Evolutionary conservation across 306 rosid species (phyloP), one percentile per base, ranked within the genome.

Genomic region (Casuarina glauca): DNA sequence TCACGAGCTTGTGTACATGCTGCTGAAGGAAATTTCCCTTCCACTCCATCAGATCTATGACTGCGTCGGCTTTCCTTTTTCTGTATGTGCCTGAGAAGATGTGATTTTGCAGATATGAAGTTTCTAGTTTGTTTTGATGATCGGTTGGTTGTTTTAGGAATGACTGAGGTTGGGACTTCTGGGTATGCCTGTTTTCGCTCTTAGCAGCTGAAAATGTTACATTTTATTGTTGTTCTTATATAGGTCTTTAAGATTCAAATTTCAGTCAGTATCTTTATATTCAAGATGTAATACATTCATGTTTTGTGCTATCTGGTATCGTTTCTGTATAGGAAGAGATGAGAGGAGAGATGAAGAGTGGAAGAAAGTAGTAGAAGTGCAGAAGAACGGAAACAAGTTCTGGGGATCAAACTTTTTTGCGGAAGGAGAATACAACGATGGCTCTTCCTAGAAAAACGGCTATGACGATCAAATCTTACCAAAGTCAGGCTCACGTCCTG

Each of bases 381-480:
- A 70, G 83, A 57, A 77, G 80, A n/a, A 26, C 4, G 51, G 35
- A 68, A 45, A 41, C 52, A 73, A 60, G 55, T 70, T 73, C 72
- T 61, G 69, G 52, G 3, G 50, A 67, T 50, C 76, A 69, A 52
- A 51, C 71, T 55, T 77, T 66, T 74, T 41, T 26, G 57, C 50
- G 63, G 52, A 57, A 83, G 72, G 68, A 75, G 77, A 32, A 41
- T 57, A 69, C 38, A 68, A 73, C 44, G 12, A 83, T 83, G 86
- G 79, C 72, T 67, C 71, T 46, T 19, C 77, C 88, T 70, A 46
- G 49, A 68, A 70, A 84, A 71, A 80, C 90, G 49, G 83, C 52
- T 49, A 81, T 85, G 85, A 76, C 83, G 9, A 67, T 84, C 57
- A 88, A 84, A 63, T 81, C 91, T 67, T 88, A 88, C 86, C 88